Conservation (phyloP, 164 flowering plant species). For the Magnolia officinalis region DNA sequence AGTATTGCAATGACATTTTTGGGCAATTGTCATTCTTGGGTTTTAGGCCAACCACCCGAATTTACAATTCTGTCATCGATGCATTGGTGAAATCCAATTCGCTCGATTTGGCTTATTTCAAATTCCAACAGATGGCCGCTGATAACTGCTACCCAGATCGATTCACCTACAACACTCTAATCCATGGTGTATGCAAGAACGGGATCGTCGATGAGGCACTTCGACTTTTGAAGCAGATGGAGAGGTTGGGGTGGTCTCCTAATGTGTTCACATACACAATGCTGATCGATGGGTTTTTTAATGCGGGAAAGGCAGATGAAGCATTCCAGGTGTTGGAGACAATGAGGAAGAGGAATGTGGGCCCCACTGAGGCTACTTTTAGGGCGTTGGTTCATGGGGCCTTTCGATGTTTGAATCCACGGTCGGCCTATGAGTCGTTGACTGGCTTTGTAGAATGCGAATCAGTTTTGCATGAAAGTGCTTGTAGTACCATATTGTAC, state of each 20-base stretch:
- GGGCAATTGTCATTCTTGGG: conserved; percentile 81
- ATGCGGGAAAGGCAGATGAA: conserved; percentile 64
- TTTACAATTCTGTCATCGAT: conserved; percentile 88
- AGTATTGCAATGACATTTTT: conserved; percentile 74
- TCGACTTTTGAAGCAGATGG: conserved; percentile 84
- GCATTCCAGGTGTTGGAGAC: conserved; percentile 55
- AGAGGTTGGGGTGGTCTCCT: conserved; percentile 44
- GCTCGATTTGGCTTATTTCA: conserved; percentile 81
- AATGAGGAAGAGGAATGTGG: conserved; percentile 63
- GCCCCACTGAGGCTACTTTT: conserved; percentile 74
- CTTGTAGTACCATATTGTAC: conserved; percentile 50
- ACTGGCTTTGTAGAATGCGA: conserved; percentile 37
- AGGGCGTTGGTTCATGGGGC: conserved; percentile 85
- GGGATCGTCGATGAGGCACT: conserved; percentile 92
- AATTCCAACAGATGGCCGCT: conserved; percentile 81
- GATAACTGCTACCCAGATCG: conserved; percentile 82
- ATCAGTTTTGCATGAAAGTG: conserved; percentile 36
- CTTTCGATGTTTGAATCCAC: conserved; percentile 46
- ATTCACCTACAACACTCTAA: conserved; percentile 83
- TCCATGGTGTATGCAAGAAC: conserved; percentile 81
- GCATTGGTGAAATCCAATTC: conserved; percentile 80
- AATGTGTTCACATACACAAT: conserved; percentile 85
- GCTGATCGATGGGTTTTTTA: conserved; percentile 76
- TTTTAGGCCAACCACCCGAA: conserved; percentile 61
- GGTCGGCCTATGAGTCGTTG: conserved; percentile 51